Evolutionary conservation across 164 flowering plant genomes (phyloP), one percentile per base, ranked within the genome.

Genomic region (Saururus chinensis): DNA sequence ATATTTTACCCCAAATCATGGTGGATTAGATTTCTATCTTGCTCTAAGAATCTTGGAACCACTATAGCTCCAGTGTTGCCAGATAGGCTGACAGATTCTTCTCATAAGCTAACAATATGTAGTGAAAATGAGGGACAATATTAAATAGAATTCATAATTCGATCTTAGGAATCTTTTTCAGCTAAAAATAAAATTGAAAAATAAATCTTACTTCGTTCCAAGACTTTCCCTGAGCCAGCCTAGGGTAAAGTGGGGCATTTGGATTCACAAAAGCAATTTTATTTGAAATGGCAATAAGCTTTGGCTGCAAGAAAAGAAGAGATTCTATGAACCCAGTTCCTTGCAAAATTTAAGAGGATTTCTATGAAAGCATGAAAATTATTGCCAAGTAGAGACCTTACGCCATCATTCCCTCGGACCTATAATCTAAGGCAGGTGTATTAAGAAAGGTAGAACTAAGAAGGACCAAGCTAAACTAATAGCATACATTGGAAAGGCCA

Each of bases 211-310:
- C 95, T 73, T 87, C 95, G 75, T 87, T 76, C 97, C 97, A 84
- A 41, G 65, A 49, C 69, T 85, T 85, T 53, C 95, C 96, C 70
- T 85, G 97, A 49, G 95, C 95, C 25, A 90, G 70, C 26, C 97
- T 88, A 19, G 97, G 97, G 72, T 86, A 90, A 58, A 84, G 80
- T 13, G 95, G 92, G 52, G 92, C 95, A 59, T 84, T 83, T 60
- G 97, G 95, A 75, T 88, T 82, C 19, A 70, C 76, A 73, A 86
- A 90, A 55, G 77, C 58, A 26, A 86, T 64, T 40, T 59, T 48
- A 73, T 90, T 86, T 54, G 95, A 90, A 9, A 86, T 76, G 0
- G 95, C 88, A 24, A 87, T 76, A 70, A 87, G 67, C 80, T 86
- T 88, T 58, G 95, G 95, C 97, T 87, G 75, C 72, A 62, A 45